A percentile compares a stretch with the other conserved stretches of the same genome.
These are phyloP conservation scores for Silybum marianum DNA, from an alignment of 129 eudicot species.

Conservation along the genomic window DNA sequence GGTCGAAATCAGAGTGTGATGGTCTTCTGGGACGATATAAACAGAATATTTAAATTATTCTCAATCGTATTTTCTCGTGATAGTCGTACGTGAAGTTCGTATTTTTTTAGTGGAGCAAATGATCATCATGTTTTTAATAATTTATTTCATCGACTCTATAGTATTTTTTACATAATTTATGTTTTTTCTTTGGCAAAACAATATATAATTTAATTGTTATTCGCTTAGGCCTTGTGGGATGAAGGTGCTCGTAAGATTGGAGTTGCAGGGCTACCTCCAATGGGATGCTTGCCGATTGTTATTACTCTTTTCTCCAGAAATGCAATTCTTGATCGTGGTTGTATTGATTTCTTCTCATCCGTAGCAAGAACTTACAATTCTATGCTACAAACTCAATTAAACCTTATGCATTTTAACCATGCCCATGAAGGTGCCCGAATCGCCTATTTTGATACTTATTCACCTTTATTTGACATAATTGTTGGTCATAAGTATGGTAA, in stretches of 20 bases:
- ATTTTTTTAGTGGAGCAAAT: not conserved
- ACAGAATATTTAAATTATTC: no score
- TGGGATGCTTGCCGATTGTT: constrained; percentile 83
- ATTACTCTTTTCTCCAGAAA: constrained; percentile 53
- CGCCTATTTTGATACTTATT: constrained; percentile 48
- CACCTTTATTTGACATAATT: constrained; percentile 37
- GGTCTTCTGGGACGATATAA: no score
- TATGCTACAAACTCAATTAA: constrained; percentile 43
- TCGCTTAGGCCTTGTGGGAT: constrained; percentile 45
- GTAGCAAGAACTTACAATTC: constrained; percentile 48
- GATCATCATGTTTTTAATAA: not conserved
- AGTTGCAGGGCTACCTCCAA: constrained; percentile 67
- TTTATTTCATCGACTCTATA: no score
- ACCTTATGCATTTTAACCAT: constrained; percentile 33
- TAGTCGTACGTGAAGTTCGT: not conserved
- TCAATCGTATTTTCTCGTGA: not conserved
- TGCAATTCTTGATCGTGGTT: constrained; percentile 47
- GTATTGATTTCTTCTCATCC: constrained; percentile 51
- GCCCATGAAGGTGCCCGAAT: constrained; percentile 34
- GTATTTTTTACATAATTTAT: no score
- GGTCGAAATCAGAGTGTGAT: no score
- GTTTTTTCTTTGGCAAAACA: no score
- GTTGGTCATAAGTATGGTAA: constrained; percentile 45
- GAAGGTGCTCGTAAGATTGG: constrained; percentile 63
- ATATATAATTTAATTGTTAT: not conserved